These are phyloP conservation scores for Aspergillus sp. DNA, from an alignment of 2,329 filamentous ascomycete genomes.

Conservation along the genomic window DNA sequence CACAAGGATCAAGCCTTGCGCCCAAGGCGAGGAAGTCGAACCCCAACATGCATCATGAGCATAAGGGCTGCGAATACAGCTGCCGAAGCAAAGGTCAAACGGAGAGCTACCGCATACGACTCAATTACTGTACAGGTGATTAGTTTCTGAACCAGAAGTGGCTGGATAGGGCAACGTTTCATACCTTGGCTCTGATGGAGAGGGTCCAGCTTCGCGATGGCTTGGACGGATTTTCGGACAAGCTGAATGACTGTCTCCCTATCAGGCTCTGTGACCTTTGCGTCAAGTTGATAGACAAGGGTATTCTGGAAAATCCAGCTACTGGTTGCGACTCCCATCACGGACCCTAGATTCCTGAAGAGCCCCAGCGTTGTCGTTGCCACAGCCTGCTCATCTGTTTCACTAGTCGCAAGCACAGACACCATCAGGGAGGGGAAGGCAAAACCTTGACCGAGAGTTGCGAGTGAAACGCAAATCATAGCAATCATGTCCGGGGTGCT, in stretches of 20 bases:
- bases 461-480: constrained; percentile 58
- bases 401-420: constrained; percentile 59
- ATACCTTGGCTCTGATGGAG: constrained; percentile 50
- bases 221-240: constrained; percentile 52
- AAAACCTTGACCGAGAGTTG: constrained; percentile 61
- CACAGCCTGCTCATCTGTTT: constrained; percentile 64
- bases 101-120: constrained; percentile 38
- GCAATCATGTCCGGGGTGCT: constrained; percentile 55
- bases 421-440: constrained; percentile 66
- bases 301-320: constrained; percentile 74
- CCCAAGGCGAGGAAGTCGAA: constrained; percentile 35
- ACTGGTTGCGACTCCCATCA: constrained; percentile 71
- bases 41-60: constrained; percentile 30
- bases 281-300: constrained; percentile 59
- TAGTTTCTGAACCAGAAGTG: neutral
- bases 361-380: constrained; percentile 69
- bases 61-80: constrained; percentile 36
- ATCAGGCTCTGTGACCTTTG: constrained; percentile 58
- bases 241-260: constrained; percentile 54
- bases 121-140: constrained; percentile 28
- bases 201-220: constrained; percentile 47
- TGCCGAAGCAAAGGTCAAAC: constrained; percentile 39
- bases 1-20: constrained; percentile 19
- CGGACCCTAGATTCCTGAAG: constrained; percentile 69
- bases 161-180: constrained; percentile 2